Evolutionary conservation across 1,139 yeast species (phyloP), one percentile per base, ranked within the genome.

Genomic region (Candida buenavistaensis): DNA sequence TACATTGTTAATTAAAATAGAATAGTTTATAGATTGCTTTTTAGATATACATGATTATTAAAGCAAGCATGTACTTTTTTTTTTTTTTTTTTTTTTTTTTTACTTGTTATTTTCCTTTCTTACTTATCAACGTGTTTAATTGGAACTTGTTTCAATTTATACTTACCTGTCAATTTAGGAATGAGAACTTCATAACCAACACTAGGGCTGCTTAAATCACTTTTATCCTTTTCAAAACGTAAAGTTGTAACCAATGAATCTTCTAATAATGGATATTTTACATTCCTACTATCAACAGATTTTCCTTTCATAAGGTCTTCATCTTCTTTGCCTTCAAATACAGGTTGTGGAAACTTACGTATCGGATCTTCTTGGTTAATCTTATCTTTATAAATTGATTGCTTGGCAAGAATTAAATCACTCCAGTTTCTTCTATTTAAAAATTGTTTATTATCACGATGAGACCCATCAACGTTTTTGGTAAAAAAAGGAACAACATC

Each of bases 371-470:
- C 38, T 10, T 33, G 17, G n/a, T 36, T 38, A 7, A 24, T 32
- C 6, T 28, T 50, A 16, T 37, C 30, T 22, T 37, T 46, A 46
- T 65, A 61, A 2, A 32, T 24, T 2, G 70, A 60, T 42, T 68
- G 69, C 17, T 54, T 56, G 6, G 68, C 76, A 32, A 68, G 23
- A 4, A 67, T 52, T 43, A 70, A 62, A 45, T 69, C 76, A 44
- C 65, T 63, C 87, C 90, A 90, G 62, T 90, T 90, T 54, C 97
- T 75, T 44, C 78, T 79, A 45, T 90, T 88, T 58, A 86, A 60
- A 50, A 88, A 82, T 43, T 79, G 75, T 26, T 67, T 59, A 54
- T 82, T 80, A 10, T 59, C 60, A 39, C 95, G 67, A 4, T 45
- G 41, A 0, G 60, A 35, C 3, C 85, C 89, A 48, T 82, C 75